These are phyloP conservation scores for Naegleria lovaniensis DNA, from an alignment of 208 protist genomes.

Conservation along the genomic window DNA sequence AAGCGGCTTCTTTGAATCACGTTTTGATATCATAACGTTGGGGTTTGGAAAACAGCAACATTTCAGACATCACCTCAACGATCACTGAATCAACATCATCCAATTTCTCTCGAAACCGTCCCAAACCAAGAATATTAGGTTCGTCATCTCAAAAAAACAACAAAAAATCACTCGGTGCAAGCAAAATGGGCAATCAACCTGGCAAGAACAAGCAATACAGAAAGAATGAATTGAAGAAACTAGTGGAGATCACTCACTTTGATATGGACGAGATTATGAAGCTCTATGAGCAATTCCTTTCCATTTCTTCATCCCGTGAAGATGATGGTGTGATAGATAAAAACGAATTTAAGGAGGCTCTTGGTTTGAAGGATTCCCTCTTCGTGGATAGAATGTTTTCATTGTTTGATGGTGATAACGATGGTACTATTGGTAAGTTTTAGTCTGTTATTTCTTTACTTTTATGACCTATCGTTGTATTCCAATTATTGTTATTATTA, in stretches of 20 bases:
- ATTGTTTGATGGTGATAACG: constrained; percentile 34
- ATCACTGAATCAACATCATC: too few species aligned
- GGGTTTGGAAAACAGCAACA: too few species aligned
- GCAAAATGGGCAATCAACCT: neutral
- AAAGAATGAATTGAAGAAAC: constrained; percentile 15
- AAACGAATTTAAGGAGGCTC: constrained; percentile 13
- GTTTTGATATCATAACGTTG: too few species aligned
- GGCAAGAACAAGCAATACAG: neutral
- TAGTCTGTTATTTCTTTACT: neutral
- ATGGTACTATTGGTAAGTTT: constrained; percentile 26
- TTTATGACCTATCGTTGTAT: neutral
- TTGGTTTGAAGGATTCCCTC: constrained; percentile 27
- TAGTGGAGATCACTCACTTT: constrained; percentile 11
- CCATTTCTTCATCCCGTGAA: neutral
- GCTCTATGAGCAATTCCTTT: constrained; percentile 17
- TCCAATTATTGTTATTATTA: neutral
- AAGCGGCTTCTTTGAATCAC: too few species aligned
- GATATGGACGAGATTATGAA: constrained; percentile 22
- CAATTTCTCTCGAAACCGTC: too few species aligned
- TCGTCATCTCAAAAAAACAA: too few species aligned
- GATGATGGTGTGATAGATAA: constrained; percentile 32
- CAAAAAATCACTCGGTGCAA: too few species aligned
- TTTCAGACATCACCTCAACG: too few species aligned
- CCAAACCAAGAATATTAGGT: too few species aligned
- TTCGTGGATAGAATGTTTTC: constrained; percentile 36